Evolutionary conservation across 106 monocot genomes (phyloP), one percentile per base, ranked within the genome.

Genomic region (Vanilla planifolia): DNA sequence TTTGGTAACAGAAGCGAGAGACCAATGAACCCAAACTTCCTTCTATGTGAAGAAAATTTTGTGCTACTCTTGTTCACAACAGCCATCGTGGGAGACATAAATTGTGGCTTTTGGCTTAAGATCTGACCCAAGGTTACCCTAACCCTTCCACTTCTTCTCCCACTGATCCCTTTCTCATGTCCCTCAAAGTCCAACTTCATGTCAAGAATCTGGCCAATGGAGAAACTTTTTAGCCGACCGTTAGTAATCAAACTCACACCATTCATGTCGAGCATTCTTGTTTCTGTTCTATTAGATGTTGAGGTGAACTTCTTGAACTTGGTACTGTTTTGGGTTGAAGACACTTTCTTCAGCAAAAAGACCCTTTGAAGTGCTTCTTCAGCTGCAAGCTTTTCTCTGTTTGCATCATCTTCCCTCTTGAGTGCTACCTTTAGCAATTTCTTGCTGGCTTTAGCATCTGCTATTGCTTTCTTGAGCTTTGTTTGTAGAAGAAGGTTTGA

Each of bases 191-290:
- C 68, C 50, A 65, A 48, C 52, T 89, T 89, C 60, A 61, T 77
- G 59, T 65, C 74, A 33, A 89, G 71, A 16, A 89, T 89, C 46
- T 89, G 77, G 6, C 89, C 89, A 13, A 89, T 77, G 2, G 84
- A 84, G 61, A 84, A 32, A 14, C 23, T 58, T 56, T 59, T 79
- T 16, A 73, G 21, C 25, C 6, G 25, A 6, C 50, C 24, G 35
- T 43, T 66, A 35, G 55, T 43, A 9, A 63, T 47, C 69, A 70
- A 48, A 63, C 78, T 83, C 61, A 74, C 26, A 6, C 73, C 83
- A 52, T 83, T 78, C 61, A 77, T 44, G 26, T 83, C 78, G 24
- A 71, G 74, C 20, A 78, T 67, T n/a, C 39, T 44, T 4, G 77
- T 61, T 51, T 60, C 73, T 15, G 62, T 57, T 71, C 50, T 70